Base-by-base conservation (phyloP, 2,329 filamentous ascomycete genomes). In the Penicillium hesseltinei region DNA sequence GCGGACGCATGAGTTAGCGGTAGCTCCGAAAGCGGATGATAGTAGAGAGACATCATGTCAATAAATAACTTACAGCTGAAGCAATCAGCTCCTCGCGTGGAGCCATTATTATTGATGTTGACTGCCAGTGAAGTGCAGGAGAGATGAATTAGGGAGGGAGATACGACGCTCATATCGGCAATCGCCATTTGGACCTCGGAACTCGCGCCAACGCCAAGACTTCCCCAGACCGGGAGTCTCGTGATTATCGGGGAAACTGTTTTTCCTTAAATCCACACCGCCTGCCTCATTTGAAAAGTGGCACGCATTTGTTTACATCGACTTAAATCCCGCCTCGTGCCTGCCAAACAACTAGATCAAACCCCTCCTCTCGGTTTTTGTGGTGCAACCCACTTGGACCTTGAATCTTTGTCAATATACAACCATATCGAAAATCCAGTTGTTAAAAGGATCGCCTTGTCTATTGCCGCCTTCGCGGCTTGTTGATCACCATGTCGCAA, bases 71-170 rank as follows among this genome's bases (percentile, higher is more conserved):
- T 82, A 89, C 88, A 72, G 91, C 92, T 72, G 92, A 96, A 66
- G 86, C 82, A 69, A 96, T 86, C 63, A 97, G 81, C 75, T 97
- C 93, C 85, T 97, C 93, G 73, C 94, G 91, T 47, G 65, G 65
- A 80, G 96, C 91, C 81, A 92, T 88, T 82, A 87, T 93, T 76
- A 55, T 51, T 50, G 50, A 33, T 54, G 31, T 60, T 51, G 57
- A 52, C 58, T 55, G 27, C 36, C 52, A 53, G 44, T 45, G 54
- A 45, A 62, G 35, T 56, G 56, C 13, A 54, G 38, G 33, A 58
- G 31, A 44, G 47, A 62, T 59, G 54, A 48, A 46, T 39, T 56
- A 51, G 45, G 60, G 56, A 58, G 54, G 58, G 59, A 59, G 59
- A 60, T 56, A 51, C 56, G 47, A 54, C 57, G 51, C 40, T 62